Conservation (phyloP, 768 basidiomycete species). For the Xerocomellus dryophilus region DNA sequence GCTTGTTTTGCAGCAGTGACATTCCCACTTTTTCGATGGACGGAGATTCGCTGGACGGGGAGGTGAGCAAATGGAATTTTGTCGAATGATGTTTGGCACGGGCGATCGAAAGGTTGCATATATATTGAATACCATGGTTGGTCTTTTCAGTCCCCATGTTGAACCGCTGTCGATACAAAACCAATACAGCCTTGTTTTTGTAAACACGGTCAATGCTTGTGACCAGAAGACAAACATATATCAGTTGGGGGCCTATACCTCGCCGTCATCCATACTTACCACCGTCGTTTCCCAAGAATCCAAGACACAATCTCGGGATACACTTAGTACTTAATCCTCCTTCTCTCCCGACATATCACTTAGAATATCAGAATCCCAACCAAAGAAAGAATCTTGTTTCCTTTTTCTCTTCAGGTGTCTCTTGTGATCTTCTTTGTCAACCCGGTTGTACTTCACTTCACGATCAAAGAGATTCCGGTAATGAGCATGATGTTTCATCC, state of each 20-base stretch:
- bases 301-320: no score
- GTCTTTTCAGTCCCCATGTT: no score
- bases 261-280: no score
- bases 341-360: neutral
- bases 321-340: neutral
- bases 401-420: neutral
- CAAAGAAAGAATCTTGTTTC: neutral
- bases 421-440: neutral
- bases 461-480: neutral
- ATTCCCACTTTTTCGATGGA: slow-evolving; percentile 46
- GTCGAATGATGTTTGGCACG: neutral
- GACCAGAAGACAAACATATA: no score
- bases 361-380: no score
- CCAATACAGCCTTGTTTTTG: no score
- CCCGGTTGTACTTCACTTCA: neutral
- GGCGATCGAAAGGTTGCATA: no score
- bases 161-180: no score
- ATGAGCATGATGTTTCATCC: neutral
- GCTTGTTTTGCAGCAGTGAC: slow-evolving; percentile 45
- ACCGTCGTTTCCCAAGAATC: no score
- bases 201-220: no score
- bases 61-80: slow-evolving; percentile 17
- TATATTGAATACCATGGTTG: no score
- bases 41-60: slow-evolving; percentile 46
- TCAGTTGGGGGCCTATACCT: no score